Base-by-base conservation (phyloP, 441 rosid genomes). In the Mallotus japonicus region DNA sequence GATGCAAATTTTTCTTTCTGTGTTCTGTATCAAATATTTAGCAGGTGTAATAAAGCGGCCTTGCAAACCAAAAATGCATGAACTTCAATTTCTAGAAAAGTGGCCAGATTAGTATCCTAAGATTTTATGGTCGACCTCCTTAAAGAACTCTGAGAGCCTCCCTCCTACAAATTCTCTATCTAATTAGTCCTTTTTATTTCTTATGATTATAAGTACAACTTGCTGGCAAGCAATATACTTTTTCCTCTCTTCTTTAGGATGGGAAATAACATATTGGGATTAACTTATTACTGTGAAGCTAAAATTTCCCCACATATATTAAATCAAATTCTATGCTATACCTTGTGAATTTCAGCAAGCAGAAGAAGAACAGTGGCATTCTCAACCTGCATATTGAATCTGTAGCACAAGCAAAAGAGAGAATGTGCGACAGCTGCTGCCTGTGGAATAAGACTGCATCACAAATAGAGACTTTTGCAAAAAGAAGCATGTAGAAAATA, bases 331-430 rank as follows among this genome's bases (percentile, higher is more conserved):
- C 55, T 66, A 64, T 46, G 74, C 22, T 72, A 58, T 86, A 95
- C 98, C 98, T 90, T 90, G 88, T 93, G 98, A 79, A 95, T 95
- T 89, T 95, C 98, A 49, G 97, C 99, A 60, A 92, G 90, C 80
- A 95, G 78, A 78, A 95, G 94, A 82, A 93, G 99, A 80, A 89
- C 87, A 59, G 91, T 77, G 34, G 99, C 98, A 85, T 89, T 91
- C 80, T 90, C 90, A 69, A 90, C 93, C 82, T 89, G 98, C 84
- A 91, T 79, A 80, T 92, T 93, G 80, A 89, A 92, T 80, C 93
- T 88, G 89, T 93, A 92, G 73, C 99, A 95, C 87, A 85, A 88
- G 85, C 96, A 87, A 81, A 89, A 95, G 72, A 95, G 90, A 65
- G 91, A 86, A 73, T 88, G 95, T 58, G 94, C 95, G 83, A 93